Base-by-base conservation (phyloP, 2,329 filamentous ascomycete species). In the Fusarium aywerte region DNA sequence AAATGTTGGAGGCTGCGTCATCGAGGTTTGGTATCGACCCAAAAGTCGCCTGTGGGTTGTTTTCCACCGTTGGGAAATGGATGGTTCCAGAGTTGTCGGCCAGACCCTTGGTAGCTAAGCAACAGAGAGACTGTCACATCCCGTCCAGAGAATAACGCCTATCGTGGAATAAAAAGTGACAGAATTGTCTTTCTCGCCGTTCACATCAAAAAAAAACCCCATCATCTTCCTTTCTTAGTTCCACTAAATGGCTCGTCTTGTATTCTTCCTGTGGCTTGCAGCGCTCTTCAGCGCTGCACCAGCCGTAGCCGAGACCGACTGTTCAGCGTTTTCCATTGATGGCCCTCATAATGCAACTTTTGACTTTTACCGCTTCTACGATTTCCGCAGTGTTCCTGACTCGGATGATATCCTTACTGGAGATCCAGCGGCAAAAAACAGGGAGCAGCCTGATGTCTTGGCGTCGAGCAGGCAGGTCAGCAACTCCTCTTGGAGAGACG, bases 401-500 rank as follows among this genome's bases (percentile, higher is more conserved):
- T 25, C 29, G 4, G 49, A 52, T 11, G 12, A 10, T 0, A 12
- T 52, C 3, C 20, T 23, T 4, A 43, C 36, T 2, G 36, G 36
- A 18, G 49, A 52, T n/a, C 49, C 49, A 4, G 49, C 49, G 15
- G 38, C 36, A 1, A 25, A 42, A 2, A 10, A 33, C 29, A 43
- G 33, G n/a, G 13, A 43, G 18, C 27, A 52, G 6, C 15, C 36
- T 20, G 49, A 31, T 15, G 18, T n/a, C 7, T 23, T 52, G 13
- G 27, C 39, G 12, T 16, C 29, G 5, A 31, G 20, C 16, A 52
- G 29, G 8, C 12, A 33, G 12, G 25, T 31, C 12, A 52, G 21
- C 21, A 40, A 52, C 27, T 43, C 49, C 21, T 52, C 38, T 5
- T 52, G 49, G 49, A 52, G 29, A 23, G 36, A 52, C 11, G 49